Evolutionary conservation across 2,329 filamentous ascomycete species (phyloP).

Genomic region (Monosporascus sp.): DNA sequence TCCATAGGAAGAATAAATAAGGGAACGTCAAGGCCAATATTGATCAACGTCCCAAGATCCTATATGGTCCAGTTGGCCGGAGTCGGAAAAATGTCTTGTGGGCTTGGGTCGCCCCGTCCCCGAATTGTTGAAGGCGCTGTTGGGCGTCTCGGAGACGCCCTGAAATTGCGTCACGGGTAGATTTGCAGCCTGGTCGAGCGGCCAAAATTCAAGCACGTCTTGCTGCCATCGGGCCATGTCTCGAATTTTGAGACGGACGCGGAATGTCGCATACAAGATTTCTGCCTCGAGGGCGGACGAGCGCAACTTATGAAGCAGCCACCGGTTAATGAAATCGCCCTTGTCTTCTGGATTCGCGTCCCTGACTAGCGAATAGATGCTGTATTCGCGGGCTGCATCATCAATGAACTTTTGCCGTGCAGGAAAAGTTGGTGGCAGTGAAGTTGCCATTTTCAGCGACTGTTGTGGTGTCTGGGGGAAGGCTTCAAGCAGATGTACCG

Average conservation of each 20-base stretch:
- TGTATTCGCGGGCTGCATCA: slow-evolving; percentile 42
- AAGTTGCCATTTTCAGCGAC: slow-evolving; percentile 34
- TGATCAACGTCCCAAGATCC: slow-evolving; percentile 15
- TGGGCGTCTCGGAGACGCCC: slow-evolving; percentile 13
- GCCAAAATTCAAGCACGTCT: slow-evolving; percentile 37
- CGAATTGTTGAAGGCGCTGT: slow-evolving; percentile 11
- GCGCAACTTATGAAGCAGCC: slow-evolving; percentile 48
- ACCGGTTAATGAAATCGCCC: slow-evolving; percentile 44
- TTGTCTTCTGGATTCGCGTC: slow-evolving; percentile 33
- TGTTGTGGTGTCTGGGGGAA: slow-evolving; percentile 35
- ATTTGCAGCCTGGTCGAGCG: slow-evolving; percentile 28
- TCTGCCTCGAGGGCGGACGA: slow-evolving; percentile 40
- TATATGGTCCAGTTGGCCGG: slow-evolving; percentile 14
- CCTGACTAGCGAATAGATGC: slow-evolving; percentile 38
- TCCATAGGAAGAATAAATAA: background rate
- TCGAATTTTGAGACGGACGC: slow-evolving; percentile 24
- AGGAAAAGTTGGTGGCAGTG: slow-evolving; percentile 31
- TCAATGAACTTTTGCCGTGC: slow-evolving; percentile 29
- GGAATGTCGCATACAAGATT: slow-evolving; percentile 35
- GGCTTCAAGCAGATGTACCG: slow-evolving; percentile 36
- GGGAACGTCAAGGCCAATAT: slow-evolving; percentile 8
- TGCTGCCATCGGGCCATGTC: slow-evolving; percentile 35
- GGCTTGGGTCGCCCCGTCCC: slow-evolving; percentile 5
- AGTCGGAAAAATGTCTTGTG: slow-evolving; percentile 15
- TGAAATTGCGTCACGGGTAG: slow-evolving; percentile 8